Base-by-base conservation (phyloP, 1,284 basidiomycete genomes). In the Cystobasidium pallidum region DNA sequence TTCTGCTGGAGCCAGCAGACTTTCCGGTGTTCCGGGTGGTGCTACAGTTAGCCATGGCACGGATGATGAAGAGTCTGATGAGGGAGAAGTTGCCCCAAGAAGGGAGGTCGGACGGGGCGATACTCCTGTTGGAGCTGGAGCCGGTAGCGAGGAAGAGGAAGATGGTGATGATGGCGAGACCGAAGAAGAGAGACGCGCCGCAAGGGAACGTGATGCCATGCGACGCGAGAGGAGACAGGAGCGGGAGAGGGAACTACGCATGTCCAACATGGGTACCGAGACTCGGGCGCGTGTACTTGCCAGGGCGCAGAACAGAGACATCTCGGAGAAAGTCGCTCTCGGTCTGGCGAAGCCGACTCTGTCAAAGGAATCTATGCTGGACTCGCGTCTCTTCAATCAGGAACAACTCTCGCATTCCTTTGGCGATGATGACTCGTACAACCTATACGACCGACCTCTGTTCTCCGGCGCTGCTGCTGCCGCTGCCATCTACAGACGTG, bases 251-350 rank as follows among this genome's bases (percentile, higher is more conserved):
- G 95, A 99, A 83, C 88, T 99, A 88, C 87, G 96, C 73, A 96
- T 99, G 94, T 94, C 87, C 82, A 98, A 98, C 80, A 99, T 99
- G 96, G 96, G 96, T 43, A 88, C 89, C 41, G 96, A 99, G 82
- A 91, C 93, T 80, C 87, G 96, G 6, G 94, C 96, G 28, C 96
- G 96, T 84, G 89, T 92, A 85, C 85, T 99, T 68, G 92, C 94
- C 28, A 88, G 84, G 72, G 91, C 97, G 80, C 94, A 94, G 83
- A 97, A 99, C 81, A 91, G 96, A 78, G 96, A 99, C 80, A 97
- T 99, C 61, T 98, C 95, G 0, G 96, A 99, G 82, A 99, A 99
- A 85, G 90, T 99, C 68, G 96, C 96, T 1, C 87, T 99, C 24
- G 96, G 96, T 41, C 86, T 99, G 51, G 96, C 96, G 54, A 99